These are phyloP conservation scores for Phycomyces nitens DNA, from an alignment of 192 early-diverging fungal species.

Conservation along the genomic window DNA sequence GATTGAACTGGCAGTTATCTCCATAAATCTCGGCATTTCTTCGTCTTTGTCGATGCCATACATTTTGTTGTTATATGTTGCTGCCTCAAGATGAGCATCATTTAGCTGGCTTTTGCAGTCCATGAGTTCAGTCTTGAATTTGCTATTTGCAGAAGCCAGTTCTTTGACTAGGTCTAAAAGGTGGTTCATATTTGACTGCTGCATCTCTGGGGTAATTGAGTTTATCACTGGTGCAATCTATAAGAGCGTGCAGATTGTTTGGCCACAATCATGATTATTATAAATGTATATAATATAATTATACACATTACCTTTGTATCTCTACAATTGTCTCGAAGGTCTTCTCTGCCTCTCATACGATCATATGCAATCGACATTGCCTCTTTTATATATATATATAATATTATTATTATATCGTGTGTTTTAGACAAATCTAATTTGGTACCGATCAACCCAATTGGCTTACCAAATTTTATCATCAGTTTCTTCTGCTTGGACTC, in stretches of 20 bases:
- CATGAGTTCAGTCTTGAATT: slow-evolving; percentile 40
- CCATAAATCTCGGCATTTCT: neutral
- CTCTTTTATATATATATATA: slow-evolving; percentile 34
- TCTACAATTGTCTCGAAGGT: slow-evolving; percentile 1
- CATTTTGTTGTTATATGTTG: neutral
- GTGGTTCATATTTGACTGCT: slow-evolving; percentile 33
- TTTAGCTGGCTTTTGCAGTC: slow-evolving; percentile 6
- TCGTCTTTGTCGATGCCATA: slow-evolving; percentile 3
- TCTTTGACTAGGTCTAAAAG: slow-evolving; percentile 54
- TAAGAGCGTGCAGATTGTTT: neutral
- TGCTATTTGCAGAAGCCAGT: slow-evolving; percentile 50
- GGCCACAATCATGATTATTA: too few relatives aligned
- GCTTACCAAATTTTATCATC: slow-evolving; percentile 38
- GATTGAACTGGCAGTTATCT: neutral
- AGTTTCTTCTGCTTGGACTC: slow-evolving; percentile 41
- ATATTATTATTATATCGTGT: neutral
- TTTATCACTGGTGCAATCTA: neutral
- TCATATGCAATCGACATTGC: slow-evolving; percentile 28
- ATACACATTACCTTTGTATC: slow-evolving; percentile 6
- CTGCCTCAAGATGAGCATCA: slow-evolving; percentile 7
- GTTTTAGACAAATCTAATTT: neutral
- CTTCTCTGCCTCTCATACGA: slow-evolving; percentile 24
- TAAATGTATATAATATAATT: neutral
- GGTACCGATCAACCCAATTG: neutral
- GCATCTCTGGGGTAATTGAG: neutral